Conservation (phyloP, 768 basidiomycete species). For the Agaricus bisporus region DNA sequence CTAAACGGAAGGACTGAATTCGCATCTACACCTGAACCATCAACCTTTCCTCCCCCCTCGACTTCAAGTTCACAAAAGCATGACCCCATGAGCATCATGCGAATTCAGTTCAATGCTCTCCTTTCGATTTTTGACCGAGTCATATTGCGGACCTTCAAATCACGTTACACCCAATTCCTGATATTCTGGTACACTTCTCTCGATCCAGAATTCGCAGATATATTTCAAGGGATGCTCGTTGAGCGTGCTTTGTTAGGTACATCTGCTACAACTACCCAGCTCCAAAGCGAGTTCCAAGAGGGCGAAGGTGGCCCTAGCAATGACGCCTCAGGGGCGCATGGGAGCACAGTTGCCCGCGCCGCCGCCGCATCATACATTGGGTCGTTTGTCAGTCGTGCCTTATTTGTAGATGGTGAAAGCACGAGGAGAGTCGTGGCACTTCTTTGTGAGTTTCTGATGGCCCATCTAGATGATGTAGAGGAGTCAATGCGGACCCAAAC, state of each 20-base stretch:
- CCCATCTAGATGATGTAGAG: constrained; percentile 70
- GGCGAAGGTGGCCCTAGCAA: constrained; percentile 6
- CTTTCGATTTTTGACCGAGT: constrained; percentile 91
- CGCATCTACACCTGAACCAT: not conserved
- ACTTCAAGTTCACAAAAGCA: constrained; percentile 17
- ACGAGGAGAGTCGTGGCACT: constrained; percentile 70
- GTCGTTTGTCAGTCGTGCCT: constrained; percentile 85
- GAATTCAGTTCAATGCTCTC: constrained; percentile 76
- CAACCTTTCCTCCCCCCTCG: constrained; percentile 13
- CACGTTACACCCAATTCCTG: constrained; percentile 95
- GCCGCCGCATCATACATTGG: constrained; percentile 95
- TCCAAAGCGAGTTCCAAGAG: not conserved
- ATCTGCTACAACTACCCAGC: constrained; percentile 16
- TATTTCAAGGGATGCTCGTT: constrained; percentile 93
- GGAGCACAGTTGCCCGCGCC: constrained; percentile 61
- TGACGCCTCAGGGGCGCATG: constrained; percentile 22
- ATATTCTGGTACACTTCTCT: constrained; percentile 94
- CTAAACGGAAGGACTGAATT: not conserved
- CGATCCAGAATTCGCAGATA: constrained; percentile 81
- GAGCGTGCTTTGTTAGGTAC: constrained; percentile 69
- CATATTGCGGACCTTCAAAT: constrained; percentile 94
- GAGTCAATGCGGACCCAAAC: constrained; percentile 36
- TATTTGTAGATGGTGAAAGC: constrained; percentile 72
- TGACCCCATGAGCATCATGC: constrained; percentile 21
- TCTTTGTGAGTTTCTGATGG: constrained; percentile 81